Evolutionary conservation across 495 filamentous ascomycete genomes (phyloP), one percentile per base, ranked within the genome.

Genomic region (Staphylotrichum tortipilum): DNA sequence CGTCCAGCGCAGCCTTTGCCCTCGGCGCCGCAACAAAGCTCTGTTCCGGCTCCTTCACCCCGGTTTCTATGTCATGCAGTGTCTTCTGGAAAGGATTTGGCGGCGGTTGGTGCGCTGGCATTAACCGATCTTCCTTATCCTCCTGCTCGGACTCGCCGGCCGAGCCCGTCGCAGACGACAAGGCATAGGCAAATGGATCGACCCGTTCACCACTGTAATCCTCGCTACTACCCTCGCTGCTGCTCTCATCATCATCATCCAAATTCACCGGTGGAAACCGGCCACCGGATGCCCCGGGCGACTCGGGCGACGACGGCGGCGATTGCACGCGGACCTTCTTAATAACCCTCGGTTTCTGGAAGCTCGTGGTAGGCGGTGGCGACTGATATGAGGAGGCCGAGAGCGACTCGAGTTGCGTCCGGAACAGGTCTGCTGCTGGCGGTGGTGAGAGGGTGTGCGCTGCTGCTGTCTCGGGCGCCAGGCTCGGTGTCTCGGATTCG

Each of bases 281-380:
- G 49, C 2, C 10, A 5, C 68, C 64, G 46, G 60, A 52, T 24
- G 33, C 48, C 22, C 57, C 66, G 17, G 62, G 63, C 18, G 63
- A 65, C 40, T 75, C 71, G 49, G 73, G 74, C 12, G 70, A 73
- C 10, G 69, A 70, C 1, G 77, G 74, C 44, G 77, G 76, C 26
- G 75, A 78, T 55, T 78, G 75, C 2, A 79, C 75, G 44, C 76
- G 71, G 22, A 79, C 77, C 53, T 67, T 78, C 59, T 79, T 79
- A 3, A 72, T 62, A 4, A 73, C 60, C 55, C 77, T 76, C 34
- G 62, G 54, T 42, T 68, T 73, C 46, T 68, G 73, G 35, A 72
- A 69, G 55, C 64, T 71, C 18, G 65, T 62, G 31, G 65, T 50
- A 15, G 66, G 59, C 12, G 69, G 55, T n/a, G n/a, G n/a, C 28